These are phyloP conservation scores for Mycena rosella DNA, from an alignment of 768 basidiomycete genomes.

Conservation along the genomic window DNA sequence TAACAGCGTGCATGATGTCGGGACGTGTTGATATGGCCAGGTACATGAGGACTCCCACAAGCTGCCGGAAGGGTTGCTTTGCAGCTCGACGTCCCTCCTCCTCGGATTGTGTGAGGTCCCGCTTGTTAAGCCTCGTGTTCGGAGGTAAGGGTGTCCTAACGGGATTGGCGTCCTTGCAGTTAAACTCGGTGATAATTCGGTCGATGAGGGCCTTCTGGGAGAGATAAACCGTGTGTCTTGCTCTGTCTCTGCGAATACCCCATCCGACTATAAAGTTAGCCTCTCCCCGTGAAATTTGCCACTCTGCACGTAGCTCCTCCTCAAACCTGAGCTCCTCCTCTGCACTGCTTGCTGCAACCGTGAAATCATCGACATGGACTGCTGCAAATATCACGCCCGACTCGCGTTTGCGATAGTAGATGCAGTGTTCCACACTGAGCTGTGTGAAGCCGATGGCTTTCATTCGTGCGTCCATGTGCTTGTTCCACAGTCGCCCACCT, in stretches of 20 bases:
- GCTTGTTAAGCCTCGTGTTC: slow-evolving; percentile 35
- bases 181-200: slow-evolving; percentile 43
- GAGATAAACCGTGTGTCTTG: slow-evolving; percentile 33
- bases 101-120: background rate
- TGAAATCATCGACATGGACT: slow-evolving; percentile 54
- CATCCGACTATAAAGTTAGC: slow-evolving; percentile 40
- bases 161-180: slow-evolving; percentile 35
- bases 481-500: slow-evolving; percentile 49
- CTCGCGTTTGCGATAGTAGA: slow-evolving; percentile 42
- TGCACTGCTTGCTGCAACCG: slow-evolving; percentile 35
- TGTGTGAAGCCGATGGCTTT: slow-evolving; percentile 46
- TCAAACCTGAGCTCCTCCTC: slow-evolving; percentile 39
- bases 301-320: slow-evolving; percentile 41
- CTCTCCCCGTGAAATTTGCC: slow-evolving; percentile 50
- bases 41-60: slow-evolving; percentile 17
- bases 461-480: slow-evolving; percentile 46
- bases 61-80: background rate
- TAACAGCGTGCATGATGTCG: slow-evolving; percentile 13
- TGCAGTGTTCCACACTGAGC: slow-evolving; percentile 47
- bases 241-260: slow-evolving; percentile 44
- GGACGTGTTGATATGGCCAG: slow-evolving; percentile 6
- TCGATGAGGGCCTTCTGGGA: slow-evolving; percentile 46
- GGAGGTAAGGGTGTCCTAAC: slow-evolving; percentile 7
- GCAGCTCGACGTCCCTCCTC: slow-evolving; percentile 10
- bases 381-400: slow-evolving; percentile 42